Evolutionary conservation across 2,329 filamentous ascomycete species (phyloP).

Genomic region (Paecilomyces variotii): DNA sequence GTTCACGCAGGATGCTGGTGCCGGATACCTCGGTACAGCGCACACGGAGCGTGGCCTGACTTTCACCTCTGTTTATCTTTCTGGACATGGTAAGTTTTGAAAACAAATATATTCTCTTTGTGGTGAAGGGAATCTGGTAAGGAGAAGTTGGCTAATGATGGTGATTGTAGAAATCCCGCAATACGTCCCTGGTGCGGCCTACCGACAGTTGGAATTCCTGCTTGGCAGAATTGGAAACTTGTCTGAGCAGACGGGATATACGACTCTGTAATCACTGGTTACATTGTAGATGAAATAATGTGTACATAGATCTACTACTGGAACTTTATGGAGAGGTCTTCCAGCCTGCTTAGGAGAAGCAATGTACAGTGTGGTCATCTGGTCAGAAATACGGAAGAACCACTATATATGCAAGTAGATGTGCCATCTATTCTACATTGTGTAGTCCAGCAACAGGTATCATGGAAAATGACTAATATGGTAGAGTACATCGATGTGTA

Average conservation of each 20-base stretch:
- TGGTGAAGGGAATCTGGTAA: background rate
- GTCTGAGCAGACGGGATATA: background rate
- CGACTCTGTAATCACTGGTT: background rate
- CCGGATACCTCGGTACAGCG: slow-evolving; percentile 60
- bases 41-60: slow-evolving; percentile 64
- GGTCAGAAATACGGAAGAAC: background rate
- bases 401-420: background rate
- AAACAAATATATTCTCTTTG: background rate
- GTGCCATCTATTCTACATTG: background rate
- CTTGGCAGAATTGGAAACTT: slow-evolving; percentile 60
- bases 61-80: slow-evolving; percentile 6
- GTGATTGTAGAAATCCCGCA: slow-evolving; percentile 35
- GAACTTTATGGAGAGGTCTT: background rate
- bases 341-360: background rate
- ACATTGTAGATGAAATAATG: background rate
- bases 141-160: background rate
- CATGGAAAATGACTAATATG: background rate
- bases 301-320: background rate
- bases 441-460: background rate
- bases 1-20: slow-evolving; percentile 48
- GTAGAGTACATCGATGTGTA: background rate
- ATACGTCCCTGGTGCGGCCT: slow-evolving; percentile 61
- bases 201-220: slow-evolving; percentile 68
- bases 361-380: background rate
- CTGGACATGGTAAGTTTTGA: slow-evolving; percentile 6